Evolutionary conservation across 169 alveolate genomes (phyloP).

Genomic region (Plasmodium ovale): DNA sequence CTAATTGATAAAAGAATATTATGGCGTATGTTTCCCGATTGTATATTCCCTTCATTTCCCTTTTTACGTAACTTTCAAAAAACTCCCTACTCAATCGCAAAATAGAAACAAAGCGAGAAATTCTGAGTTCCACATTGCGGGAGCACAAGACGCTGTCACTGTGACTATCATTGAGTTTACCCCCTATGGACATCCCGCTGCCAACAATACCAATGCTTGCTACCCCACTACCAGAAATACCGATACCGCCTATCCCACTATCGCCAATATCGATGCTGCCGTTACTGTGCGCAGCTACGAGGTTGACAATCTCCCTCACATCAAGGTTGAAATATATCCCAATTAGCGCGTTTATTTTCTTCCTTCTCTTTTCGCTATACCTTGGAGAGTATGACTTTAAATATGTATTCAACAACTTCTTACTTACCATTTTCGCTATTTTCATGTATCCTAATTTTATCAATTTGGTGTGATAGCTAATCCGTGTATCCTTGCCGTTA

Average conservation of each 20-base stretch:
- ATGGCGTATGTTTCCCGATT: constrained; percentile 31
- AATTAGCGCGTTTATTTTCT: constrained; percentile 10
- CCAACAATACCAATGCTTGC: no score
- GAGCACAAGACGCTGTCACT: no score
- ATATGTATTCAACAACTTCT: constrained; percentile 19
- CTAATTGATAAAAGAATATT: constrained; percentile 28
- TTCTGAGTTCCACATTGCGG: no score
- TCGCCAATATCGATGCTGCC: neutral
- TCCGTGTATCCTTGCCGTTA: neutral
- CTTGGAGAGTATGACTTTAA: neutral
- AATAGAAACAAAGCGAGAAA: no score
- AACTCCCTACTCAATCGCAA: neutral
- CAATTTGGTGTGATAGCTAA: neutral
- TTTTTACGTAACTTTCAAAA: constrained; percentile 35
- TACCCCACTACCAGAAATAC: no score
- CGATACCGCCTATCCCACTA: no score
- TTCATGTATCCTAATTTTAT: constrained; percentile 34
- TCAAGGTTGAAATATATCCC: constrained; percentile 26
- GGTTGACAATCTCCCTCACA: neutral
- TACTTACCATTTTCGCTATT: constrained; percentile 46
- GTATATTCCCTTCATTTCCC: constrained; percentile 30
- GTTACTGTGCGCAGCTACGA: neutral
- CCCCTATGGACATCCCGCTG: no score
- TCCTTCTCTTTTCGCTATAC: neutral
- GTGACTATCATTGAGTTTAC: no score